phyloP scores from a whole-genome alignment of 2,329 filamentous ascomycete species.

The Botrytis aclada region DNA sequence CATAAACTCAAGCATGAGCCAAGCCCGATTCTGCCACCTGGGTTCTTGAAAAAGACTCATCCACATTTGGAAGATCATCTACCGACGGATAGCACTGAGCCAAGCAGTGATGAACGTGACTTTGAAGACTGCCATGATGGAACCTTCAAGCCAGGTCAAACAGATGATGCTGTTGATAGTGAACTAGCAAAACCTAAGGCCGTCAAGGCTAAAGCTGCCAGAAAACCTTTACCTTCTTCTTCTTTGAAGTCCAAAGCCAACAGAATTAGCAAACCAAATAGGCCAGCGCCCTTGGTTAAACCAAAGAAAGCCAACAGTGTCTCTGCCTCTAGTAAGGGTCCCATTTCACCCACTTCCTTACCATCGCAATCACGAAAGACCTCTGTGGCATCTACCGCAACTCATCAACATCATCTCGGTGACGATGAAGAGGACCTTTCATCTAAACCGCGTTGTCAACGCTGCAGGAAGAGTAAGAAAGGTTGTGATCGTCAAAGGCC shows the following conservation, averaged over 20 bases:
- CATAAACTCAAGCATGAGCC: conserved; percentile 56
- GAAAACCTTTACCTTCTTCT: conserved; percentile 43
- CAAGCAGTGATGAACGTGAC: conserved; percentile 61
- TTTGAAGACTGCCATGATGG: conserved; percentile 45
- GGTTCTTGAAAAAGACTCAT: conserved; percentile 44
- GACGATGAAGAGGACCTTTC: conserved; percentile 86
- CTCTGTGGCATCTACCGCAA: conserved; percentile 65
- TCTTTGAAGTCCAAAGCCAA: conserved; percentile 46
- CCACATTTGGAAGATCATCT: conserved; percentile 51
- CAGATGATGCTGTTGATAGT: conserved; percentile 30
- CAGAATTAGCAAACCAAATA: conserved; percentile 46
- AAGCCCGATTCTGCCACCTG: conserved; percentile 50
- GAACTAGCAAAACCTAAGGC: conserved; percentile 37
- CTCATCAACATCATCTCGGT: conserved; percentile 58
- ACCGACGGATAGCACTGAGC: conserved; percentile 55
- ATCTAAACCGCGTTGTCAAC: conserved; percentile 93
- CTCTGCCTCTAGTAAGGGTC: conserved; percentile 38
- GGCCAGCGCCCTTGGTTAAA: conserved; percentile 40
- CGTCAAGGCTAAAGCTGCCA: conserved; percentile 43
- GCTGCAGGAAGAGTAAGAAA: conserved; percentile 99
- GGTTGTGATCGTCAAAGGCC: conserved; percentile 95
- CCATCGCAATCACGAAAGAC: conserved; percentile 71
- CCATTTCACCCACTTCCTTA: conserved; percentile 64
- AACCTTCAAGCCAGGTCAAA: conserved; percentile 35
- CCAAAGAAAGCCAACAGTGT: conserved; percentile 47